Conservation (phyloP, 106 monocot genomes). For the Apostasia ramifera region DNA sequence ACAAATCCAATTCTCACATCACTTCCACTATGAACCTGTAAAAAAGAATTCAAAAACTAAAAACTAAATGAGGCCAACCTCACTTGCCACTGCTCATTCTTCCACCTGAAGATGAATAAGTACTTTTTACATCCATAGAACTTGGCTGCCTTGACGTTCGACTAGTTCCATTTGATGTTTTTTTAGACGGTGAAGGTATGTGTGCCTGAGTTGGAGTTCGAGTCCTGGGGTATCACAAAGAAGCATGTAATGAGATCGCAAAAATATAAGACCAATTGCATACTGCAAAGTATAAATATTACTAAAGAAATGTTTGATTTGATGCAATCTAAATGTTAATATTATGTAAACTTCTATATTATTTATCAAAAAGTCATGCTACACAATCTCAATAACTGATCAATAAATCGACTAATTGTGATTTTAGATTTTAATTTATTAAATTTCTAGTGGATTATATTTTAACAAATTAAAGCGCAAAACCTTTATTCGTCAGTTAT, state of each 20-base stretch:
- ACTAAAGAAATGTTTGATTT: too few relatives aligned
- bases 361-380: too few relatives aligned
- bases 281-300: too few relatives aligned
- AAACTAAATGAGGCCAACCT: background rate
- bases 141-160: slow-evolving; percentile 23
- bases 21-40: background rate
- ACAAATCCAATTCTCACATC: background rate
- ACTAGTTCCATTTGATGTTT: slow-evolving; percentile 27
- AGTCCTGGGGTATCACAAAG: background rate
- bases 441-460: too few relatives aligned
- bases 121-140: slow-evolving; percentile 27
- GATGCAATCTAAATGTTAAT: background rate
- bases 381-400: too few relatives aligned
- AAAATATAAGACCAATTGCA: too few relatives aligned
- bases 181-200: slow-evolving; percentile 46
- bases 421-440: too few relatives aligned
- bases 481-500: too few relatives aligned
- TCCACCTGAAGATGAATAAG: slow-evolving; percentile 19
- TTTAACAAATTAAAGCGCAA: too few relatives aligned
- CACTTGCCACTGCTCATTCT: slow-evolving; percentile 23
- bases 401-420: too few relatives aligned
- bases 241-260: background rate
- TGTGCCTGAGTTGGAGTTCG: slow-evolving; percentile 38
- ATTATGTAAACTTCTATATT: background rate
- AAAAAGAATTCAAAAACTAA: too few relatives aligned